Percentiles rank a stretch among this genome's conserved stretches.
phyloP scores from a whole-genome alignment of 2,329 filamentous ascomycete species.

The Verticillium longisporum region DNA sequence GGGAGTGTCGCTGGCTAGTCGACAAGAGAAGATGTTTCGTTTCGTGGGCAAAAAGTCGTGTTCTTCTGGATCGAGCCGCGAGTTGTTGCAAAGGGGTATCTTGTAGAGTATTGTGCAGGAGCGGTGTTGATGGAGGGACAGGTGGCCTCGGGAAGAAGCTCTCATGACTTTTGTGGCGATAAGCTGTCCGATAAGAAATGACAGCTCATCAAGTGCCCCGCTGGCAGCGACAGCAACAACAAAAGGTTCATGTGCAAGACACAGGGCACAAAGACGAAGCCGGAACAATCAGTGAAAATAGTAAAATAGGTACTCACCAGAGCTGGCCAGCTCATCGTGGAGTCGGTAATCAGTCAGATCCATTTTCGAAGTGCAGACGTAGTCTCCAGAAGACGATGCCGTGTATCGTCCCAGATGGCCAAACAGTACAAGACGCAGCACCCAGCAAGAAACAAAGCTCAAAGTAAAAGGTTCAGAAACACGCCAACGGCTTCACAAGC shows the following conservation, averaged over 20 bases:
- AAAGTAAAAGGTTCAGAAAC: not conserved
- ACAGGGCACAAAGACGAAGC: not conserved
- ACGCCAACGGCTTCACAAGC: not conserved
- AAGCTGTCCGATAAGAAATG: not conserved
- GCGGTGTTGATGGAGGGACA: not conserved
- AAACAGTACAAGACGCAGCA: not conserved
- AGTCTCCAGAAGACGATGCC: not conserved
- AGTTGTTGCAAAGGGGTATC: not conserved
- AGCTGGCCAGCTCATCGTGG: not conserved
- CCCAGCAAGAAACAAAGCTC: not conserved
- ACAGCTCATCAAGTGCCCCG: not conserved
- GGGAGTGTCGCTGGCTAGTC: not conserved
- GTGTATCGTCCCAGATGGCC: not conserved
- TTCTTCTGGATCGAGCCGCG: not conserved
- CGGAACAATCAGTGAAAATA: too few relatives aligned
- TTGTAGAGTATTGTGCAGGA: not conserved
- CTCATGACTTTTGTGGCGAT: not conserved
- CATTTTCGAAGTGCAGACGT: not conserved
- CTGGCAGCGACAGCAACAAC: not conserved
- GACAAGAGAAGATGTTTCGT: not conserved
- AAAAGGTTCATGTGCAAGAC: not conserved
- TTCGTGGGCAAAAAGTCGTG: not conserved
- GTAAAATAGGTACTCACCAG: not conserved
- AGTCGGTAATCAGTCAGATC: not conserved
- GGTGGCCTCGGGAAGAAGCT: not conserved